Base-by-base conservation (phyloP, 2,329 filamentous ascomycete genomes). In the Monosporascus cannonballus region DNA sequence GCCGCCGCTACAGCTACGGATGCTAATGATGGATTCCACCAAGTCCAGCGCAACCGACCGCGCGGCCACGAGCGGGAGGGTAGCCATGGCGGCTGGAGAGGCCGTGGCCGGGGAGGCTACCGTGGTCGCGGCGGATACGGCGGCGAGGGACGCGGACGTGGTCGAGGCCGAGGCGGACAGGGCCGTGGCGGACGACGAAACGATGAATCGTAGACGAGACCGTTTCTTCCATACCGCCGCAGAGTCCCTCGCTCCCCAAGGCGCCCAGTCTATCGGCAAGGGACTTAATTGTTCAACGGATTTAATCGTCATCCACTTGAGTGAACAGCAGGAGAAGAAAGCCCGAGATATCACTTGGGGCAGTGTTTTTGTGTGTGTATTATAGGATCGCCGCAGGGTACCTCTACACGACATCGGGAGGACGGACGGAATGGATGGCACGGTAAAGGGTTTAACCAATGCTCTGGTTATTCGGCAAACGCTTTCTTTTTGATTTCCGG, bases 41-140 rank as follows among this genome's bases (percentile, higher is more conserved):
- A 62, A 49, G 66, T 69, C 48, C 64, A 67, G 49, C 65, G 65
- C 52, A 68, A 65, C 59, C 60, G 63, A 34, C 62, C 62, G 17
- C 61, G 65, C n/a, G 64, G 64, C 30, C 59, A 66, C 27, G 64
- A 66, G 37, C 64, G 66, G 30, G 62, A 65, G 52, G 58, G 59
- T 47, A 54, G 62, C 39, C 49, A 49, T 18, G 51, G 54, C 20
- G 49, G 52, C 46, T 61, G 59, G 50, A 52, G 65, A 54, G 61
- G 65, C 47, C 63, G 65, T 27, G 63, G 64, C 25, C 63, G 64
- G 36, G 64, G 65, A 20, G 64, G 63, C 36, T 54, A 65, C 56
- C 64, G 65, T 39, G 63, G 61, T n/a, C 58, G 62, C 50, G 61
- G 60, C 20, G 56, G 61, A 51, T 57, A 58, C 49, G 59, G 60